Base-by-base conservation (phyloP, 2,329 filamentous ascomycete species). In the Aspergillus texensis region DNA sequence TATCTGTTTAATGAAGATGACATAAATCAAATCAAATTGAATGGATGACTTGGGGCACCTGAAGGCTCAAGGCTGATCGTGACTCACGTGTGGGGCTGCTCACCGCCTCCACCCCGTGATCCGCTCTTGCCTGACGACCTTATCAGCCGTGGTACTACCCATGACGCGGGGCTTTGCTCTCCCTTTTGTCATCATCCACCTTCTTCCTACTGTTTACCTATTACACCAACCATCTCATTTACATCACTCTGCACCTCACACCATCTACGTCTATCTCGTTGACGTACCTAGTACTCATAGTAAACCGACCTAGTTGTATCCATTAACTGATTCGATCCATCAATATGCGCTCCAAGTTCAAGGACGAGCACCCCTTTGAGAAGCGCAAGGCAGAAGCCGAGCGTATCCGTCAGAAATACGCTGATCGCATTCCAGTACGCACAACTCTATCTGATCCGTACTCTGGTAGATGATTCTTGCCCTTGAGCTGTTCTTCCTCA, bases 341-440 rank as follows among this genome's bases (percentile, higher is more conserved):
- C 86, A 92, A 77, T 72, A 97, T 97, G 93, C 91, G 94, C 79
- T 96, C 93, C 86, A 98, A 98, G 89, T 99, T 99, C 84, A 99
- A 99, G 93, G 95, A 99, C 90, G 95, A 98, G 89, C 95, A 98
- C 82, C 93, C 93, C 75, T 98, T 98, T 81, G 95, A 98, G 91
- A 99, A 99, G 92, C 93, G 95, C 85, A 97, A 98, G 92, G 95
- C 95, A 71, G 95, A 99, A 85, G 95, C 95, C 79, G 95, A 99
- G 87, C 94, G 95, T 81, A 97, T 97, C 81, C 93, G 95, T 72
- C 94, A 97, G 86, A 99, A 99, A 84, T 99, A 99, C 81, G 89
- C 93, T 72, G 95, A 99, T 81, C 93, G 95, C 75, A 99, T 99
- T 83, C 95, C 95, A 58, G 95, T 97, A 89, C 80, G 93, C 55